Conservation (phyloP, 768 basidiomycete genomes). For the Boletus bicolor region DNA sequence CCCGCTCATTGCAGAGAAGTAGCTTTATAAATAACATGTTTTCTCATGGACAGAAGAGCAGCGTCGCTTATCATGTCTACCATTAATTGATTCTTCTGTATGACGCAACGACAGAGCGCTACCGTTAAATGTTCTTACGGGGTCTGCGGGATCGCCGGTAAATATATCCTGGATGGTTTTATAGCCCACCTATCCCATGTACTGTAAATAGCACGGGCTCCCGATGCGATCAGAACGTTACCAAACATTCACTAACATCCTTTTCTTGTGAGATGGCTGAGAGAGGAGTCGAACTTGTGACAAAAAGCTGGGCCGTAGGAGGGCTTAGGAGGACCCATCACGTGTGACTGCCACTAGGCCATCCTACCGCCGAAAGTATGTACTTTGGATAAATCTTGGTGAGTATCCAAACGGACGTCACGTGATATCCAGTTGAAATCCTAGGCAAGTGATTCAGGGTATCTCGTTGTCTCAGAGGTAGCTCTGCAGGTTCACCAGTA, state of each 20-base stretch:
- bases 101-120: not conserved
- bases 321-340: not conserved
- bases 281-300: constrained; percentile 1
- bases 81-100: no score
- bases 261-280: not conserved
- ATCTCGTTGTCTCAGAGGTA: not conserved
- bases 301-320: not conserved
- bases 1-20: not conserved
- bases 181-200: not conserved
- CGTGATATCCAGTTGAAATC: not conserved
- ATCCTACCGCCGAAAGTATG: not conserved
- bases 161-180: not conserved
- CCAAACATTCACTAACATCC: not conserved
- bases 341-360: constrained; percentile 8
- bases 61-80: not conserved
- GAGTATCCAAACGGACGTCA: not conserved
- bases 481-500: not conserved
- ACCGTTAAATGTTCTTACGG: not conserved
- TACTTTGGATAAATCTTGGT: not conserved
- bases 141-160: not conserved
- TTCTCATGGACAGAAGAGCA: not conserved
- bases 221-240: not conserved
- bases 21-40: not conserved
- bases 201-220: not conserved
- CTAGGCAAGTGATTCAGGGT: not conserved